Percentiles rank a stretch among this genome's conserved stretches.
Evolutionary conservation across 2,329 filamentous ascomycete genomes (phyloP).

Genomic region (Orbilia brochopaga): DNA sequence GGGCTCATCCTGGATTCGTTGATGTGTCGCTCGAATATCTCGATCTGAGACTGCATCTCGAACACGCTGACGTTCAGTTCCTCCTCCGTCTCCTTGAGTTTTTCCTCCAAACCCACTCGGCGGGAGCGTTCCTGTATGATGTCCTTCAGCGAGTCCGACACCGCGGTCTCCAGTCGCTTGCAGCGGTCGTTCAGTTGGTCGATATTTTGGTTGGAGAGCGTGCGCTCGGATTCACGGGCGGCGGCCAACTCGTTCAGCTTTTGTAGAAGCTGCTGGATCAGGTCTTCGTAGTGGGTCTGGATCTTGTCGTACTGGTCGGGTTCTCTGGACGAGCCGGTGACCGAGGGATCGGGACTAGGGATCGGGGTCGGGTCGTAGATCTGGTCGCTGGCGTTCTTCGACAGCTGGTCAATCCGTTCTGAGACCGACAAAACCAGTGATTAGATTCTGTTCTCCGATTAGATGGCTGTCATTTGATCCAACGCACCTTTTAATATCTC

Average conservation of each 20-base stretch:
- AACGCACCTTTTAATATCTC: constrained; percentile 41
- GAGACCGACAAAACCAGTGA: neutral
- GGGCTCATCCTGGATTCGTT: constrained; percentile 47
- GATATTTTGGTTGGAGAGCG: constrained; percentile 44
- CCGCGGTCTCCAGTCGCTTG: constrained; percentile 42
- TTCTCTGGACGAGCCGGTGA: constrained; percentile 34
- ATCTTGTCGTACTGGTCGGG: constrained; percentile 33
- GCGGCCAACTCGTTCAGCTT: constrained; percentile 40
- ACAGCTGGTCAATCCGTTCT: constrained; percentile 47
- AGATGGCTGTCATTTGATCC: neutral
- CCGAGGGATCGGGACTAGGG: constrained; percentile 44
- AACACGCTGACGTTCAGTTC: constrained; percentile 49
- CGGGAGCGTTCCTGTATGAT: constrained; percentile 35
- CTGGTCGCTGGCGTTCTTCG: constrained; percentile 14
- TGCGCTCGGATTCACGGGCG: constrained; percentile 35
- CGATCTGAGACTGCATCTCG: constrained; percentile 45
- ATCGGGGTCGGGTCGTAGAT: constrained; percentile 38
- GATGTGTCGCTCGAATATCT: constrained; percentile 45
- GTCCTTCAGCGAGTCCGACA: constrained; percentile 41
- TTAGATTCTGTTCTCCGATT: neutral
- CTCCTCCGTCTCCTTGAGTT: constrained; percentile 47
- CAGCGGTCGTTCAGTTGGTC: constrained; percentile 47
- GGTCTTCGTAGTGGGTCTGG: constrained; percentile 45
- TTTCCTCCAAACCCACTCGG: constrained; percentile 37
- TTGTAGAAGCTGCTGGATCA: constrained; percentile 31